A percentile compares a stretch with the other conserved stretches of the same genome.
phyloP scores from a whole-genome alignment of 768 basidiomycete genomes.

The Leccinum fibrillosum region DNA sequence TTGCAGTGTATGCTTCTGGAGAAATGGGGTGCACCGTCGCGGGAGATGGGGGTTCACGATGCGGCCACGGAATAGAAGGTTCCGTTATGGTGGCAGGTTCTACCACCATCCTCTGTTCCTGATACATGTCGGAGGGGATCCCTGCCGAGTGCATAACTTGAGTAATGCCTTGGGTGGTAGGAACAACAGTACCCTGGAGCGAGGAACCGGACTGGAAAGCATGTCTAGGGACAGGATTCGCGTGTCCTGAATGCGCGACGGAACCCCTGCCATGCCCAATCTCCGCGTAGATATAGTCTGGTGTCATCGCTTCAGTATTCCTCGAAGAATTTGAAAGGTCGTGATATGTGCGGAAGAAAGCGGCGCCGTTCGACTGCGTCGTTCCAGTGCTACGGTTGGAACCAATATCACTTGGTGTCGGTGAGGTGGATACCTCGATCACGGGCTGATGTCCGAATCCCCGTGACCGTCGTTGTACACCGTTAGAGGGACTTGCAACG shows the following conservation, averaged over 20 bases:
- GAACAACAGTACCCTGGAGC: conserved; percentile 17
- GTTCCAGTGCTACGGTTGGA: conserved; percentile 53
- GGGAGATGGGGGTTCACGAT: conserved; percentile 39
- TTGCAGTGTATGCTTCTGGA: conserved; percentile 41
- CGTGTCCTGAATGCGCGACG: conserved; percentile 16
- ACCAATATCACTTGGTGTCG: conserved; percentile 58
- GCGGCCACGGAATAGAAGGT: conserved; percentile 41
- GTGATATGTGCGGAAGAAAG: conserved; percentile 61
- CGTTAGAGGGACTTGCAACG: conserved; percentile 36
- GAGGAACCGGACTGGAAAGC: conserved; percentile 20
- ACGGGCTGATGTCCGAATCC: conserved; percentile 52
- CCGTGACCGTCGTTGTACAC: conserved; percentile 38
- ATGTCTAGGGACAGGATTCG: conserved; percentile 21
- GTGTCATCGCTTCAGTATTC: conserved; percentile 59
- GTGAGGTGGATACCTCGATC: conserved; percentile 58
- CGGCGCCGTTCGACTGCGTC: conserved; percentile 52
- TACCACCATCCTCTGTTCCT: conserved; percentile 10
- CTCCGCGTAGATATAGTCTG: conserved; percentile 73
- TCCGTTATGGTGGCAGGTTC: conserved; percentile 15
- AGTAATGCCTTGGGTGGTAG: conserved; percentile 31
- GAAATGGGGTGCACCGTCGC: conserved; percentile 32
- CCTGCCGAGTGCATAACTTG: conserved; percentile 36
- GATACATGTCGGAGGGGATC: conserved; percentile 21
- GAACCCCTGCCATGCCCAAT: conserved; percentile 71
- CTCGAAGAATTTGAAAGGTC: conserved; percentile 40